Evolutionary conservation across 805 yeast genomes (phyloP).

Genomic region (Wickerhamiella hasegawae): DNA sequence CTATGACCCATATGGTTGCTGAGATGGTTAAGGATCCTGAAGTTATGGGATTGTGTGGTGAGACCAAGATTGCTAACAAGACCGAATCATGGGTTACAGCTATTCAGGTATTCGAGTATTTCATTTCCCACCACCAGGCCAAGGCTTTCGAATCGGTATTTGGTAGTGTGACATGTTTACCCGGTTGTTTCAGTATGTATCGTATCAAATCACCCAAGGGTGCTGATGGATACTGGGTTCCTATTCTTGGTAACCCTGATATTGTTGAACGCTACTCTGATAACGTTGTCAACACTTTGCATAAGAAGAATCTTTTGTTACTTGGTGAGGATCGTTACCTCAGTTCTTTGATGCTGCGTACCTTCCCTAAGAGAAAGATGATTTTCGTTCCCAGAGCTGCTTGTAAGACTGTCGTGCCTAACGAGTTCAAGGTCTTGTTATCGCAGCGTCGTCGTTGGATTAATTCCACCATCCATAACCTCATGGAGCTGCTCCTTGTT

Average conservation of each 20-base stretch:
- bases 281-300: conserved; percentile 69
- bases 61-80: conserved; percentile 80
- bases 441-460: conserved; percentile 97
- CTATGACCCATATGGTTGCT: conserved; percentile 77
- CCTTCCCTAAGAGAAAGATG: conserved; percentile 82
- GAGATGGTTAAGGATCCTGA: conserved; percentile 75
- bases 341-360: conserved; percentile 69
- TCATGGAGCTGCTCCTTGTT: conserved; percentile 72
- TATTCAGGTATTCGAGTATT: conserved; percentile 87
- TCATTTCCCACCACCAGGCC: conserved; percentile 84
- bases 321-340: conserved; percentile 85
- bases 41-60: conserved; percentile 90
- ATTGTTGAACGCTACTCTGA: conserved; percentile 84
- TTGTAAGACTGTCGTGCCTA: conserved; percentile 85
- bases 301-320: conserved; percentile 66
- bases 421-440: conserved; percentile 54
- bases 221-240: conserved; percentile 72
- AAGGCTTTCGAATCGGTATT: conserved; percentile 91
- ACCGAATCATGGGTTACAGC: conserved; percentile 76
- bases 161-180: conserved; percentile 88
- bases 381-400: conserved; percentile 80
- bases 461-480: conserved; percentile 83
- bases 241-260: conserved; percentile 82
- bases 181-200: conserved; percentile 89
- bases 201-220: conserved; percentile 84